Evolutionary conservation across 768 basidiomycete species (phyloP), one percentile per base, ranked within the genome.

Genomic region (Obba rivulosa): DNA sequence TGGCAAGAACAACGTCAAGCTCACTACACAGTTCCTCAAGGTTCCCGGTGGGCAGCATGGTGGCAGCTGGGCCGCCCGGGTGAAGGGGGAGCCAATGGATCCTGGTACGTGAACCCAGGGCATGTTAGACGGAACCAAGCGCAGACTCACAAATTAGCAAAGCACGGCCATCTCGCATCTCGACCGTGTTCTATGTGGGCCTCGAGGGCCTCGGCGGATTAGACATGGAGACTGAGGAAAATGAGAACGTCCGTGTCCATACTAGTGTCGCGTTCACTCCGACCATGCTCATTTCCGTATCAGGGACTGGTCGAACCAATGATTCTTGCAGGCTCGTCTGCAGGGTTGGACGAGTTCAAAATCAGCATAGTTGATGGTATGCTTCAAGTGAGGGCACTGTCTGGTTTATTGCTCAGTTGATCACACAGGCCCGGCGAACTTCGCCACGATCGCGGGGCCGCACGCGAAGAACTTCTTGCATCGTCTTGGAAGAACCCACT

Each of bases 21-120:
- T 97, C 22, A 87, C 83, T 2, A 92, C 88, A 8, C 83, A 89
- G 57, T 84, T 92, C 55, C 67, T 96, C 46, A 96, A 96, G 64
- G 71, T 92, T n/a, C 75, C 85, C 14, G 88, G 84, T 38, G 91
- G 87, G 11, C 75, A 78, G 11, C 77, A 89, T 61, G 89, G 90
- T 14, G 92, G 92, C 16, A 90, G 86, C 64, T 93, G 91, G 91
- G 90, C 85, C 55, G 85, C 81, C 10, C 81, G 92, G 47, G 77
- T 94, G 54, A 86, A 82, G 60, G 90, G 91, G 18, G 75, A 80
- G 63, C 89, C 91, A 14, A 69, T 95, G n/a, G 70, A 81, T 50
- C 61, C 69, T 53, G 70, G 92, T 89, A 48, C 42, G 74, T 64
- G 34, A 10, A 28, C 46, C 24, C 18, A 16, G 16, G 9, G 3